Base-by-base conservation (phyloP, 2,329 filamentous ascomycete genomes). In the Apiospora hydei region DNA sequence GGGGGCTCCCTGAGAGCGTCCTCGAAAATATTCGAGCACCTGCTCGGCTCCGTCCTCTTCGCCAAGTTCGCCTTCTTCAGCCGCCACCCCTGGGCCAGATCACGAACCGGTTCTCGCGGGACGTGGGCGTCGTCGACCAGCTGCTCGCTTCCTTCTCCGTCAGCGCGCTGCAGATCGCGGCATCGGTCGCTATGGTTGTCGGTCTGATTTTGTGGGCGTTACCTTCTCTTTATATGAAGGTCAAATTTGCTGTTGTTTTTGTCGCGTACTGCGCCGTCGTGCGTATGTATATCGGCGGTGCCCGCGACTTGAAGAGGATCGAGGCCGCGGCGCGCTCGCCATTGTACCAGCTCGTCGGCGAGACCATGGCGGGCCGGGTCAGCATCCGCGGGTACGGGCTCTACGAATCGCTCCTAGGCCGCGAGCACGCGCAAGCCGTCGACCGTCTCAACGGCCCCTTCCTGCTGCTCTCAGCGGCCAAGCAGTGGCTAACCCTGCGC, bases 221-320 rank as follows among this genome's bases (percentile, higher is more conserved):
- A 1, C 24, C 14, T 18, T 18, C 51, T 10, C 6, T 8, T 3
- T 34, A 8, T 24, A 16, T 49, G 24, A 43, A 24, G 8, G 13
- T 21, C 67, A 10, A 4, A 3, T 14, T 4, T 69, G 24, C 43
- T 16, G n/a, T 11, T 10, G 13, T 69, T 16, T n/a, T 38, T 2
- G 24, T 10, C 18, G 44, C 26, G 2, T 49, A 47, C 8, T 4
- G 89, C 89, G 18, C 47, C 24, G 14, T 71, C n/a, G 61, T 70
- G 26, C 13, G 61, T 16, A 49, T 70, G 18, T 72, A 72, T 49
- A 49, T 72, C n/a, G 47, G 69, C 18, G 70, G 61, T 4, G 67
- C 71, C 13, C 69, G 69, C 21, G 47, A 70, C 18, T 11, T 72
- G 24, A 61, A 66, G 13, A 64, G 53, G 16, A 49, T 72, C 34